Percentiles rank a stretch among this genome's conserved stretches.
Evolutionary conservation across 768 basidiomycete species (phyloP).

Genomic region (Cyclocybe cylindracea): DNA sequence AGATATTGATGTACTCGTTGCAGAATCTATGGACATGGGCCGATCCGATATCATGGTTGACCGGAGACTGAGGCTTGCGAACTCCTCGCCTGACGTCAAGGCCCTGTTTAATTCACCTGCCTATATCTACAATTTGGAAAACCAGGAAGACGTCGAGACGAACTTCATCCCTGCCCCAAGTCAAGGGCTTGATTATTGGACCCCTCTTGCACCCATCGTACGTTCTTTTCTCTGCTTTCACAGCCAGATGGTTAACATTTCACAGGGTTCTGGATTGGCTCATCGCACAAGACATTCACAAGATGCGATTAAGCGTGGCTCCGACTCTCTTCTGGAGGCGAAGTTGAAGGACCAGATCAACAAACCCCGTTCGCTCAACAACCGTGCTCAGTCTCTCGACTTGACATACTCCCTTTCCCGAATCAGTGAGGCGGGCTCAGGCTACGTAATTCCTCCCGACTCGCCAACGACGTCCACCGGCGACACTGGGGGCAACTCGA

Average conservation of each 20-base stretch:
- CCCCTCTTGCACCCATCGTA: slow-evolving; percentile 75
- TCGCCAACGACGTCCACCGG: slow-evolving; percentile 80
- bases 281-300: slow-evolving; percentile 70
- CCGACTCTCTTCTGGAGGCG: slow-evolving; percentile 81
- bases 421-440: slow-evolving; percentile 69
- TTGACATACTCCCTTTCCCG: slow-evolving; percentile 82
- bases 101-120: slow-evolving; percentile 88
- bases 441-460: slow-evolving; percentile 62
- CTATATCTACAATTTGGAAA: slow-evolving; percentile 80
- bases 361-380: slow-evolving; percentile 80
- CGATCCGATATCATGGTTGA: slow-evolving; percentile 72
- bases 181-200: slow-evolving; percentile 70
- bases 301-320: slow-evolving; percentile 78
- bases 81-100: slow-evolving; percentile 93
- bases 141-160: slow-evolving; percentile 64
- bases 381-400: slow-evolving; percentile 89
- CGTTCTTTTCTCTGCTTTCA: slow-evolving; percentile 24
- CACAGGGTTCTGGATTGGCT: slow-evolving; percentile 68
- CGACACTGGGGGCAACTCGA: slow-evolving; percentile 75
- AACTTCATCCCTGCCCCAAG: slow-evolving; percentile 49
- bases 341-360: slow-evolving; percentile 77
- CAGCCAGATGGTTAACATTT: slow-evolving; percentile 14
- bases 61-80: slow-evolving; percentile 77
- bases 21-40: slow-evolving; percentile 78
- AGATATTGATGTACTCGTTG: slow-evolving; percentile 5